Evolutionary conservation across 2,329 filamentous ascomycete species (phyloP), one percentile per base, ranked within the genome.

Genomic region (Aspergillus brunneoviolaceus): DNA sequence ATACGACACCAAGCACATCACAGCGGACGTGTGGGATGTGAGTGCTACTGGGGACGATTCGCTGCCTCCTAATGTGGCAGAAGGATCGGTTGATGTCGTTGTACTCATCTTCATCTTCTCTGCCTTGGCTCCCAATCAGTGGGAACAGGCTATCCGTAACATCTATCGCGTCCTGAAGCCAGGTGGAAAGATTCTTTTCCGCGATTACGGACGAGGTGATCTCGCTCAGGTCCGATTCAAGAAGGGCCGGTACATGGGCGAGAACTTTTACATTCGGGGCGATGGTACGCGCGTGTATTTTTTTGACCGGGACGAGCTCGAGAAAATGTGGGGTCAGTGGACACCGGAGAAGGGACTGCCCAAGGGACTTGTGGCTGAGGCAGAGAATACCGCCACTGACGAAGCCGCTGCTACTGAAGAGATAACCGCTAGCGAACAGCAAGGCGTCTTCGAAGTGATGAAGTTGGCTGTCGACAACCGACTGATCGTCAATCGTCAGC

Each of bases 41-140:
- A 86, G 93, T 2, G 84, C 86, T 61, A 82, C 87, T 57, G 76
- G 71, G 4, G 78, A 78, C 0, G 71, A 88, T 57, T 76, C 70
- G 4, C 80, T 97, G 6, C 94, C 95, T 5, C 90, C 91, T 1
- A 90, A 87, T 1, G 79, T 99, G 16, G 81, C 80, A 53, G 88
- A 92, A 69, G 87, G 83, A n/a, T 90, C 86, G 60, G 92, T 97
- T 61, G 94, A 99, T 76, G 86, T 98, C 45, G 91, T 96, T 42
- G 82, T 99, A 56, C 87, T 99, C 84, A 92, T 99, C 62, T 99
- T 99, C 80, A 94, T 98, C 72, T 98, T 99, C 81, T 96, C 92
- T 19, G 95, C 95, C 2, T 81, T 99, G 51, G 88, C 89, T 35
- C 95, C 95, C 0, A 75, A 77, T 51, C 92, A 99, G 76, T 99